Percentiles rank a stretch among this genome's conserved stretches.
These are phyloP conservation scores for Phytopythium montanum DNA, from an alignment of 352 stramenopile genomes.

Conservation along the genomic window DNA sequence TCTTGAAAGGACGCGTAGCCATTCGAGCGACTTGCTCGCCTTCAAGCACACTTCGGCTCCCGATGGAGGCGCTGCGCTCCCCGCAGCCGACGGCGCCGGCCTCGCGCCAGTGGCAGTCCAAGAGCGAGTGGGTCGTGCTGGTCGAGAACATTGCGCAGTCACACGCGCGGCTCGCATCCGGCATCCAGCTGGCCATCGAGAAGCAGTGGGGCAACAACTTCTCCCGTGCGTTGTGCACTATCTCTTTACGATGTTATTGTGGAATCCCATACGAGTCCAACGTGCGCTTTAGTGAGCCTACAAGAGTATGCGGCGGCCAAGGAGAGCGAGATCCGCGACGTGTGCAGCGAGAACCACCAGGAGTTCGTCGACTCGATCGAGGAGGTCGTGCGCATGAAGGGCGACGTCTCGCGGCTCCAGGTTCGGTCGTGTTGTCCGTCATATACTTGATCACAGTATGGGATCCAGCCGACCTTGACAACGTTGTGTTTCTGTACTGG, in stretches of 20 bases:
- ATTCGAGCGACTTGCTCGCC: neutral
- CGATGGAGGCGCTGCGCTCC: slow-evolving; percentile 1
- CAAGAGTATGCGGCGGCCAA: slow-evolving; percentile 56
- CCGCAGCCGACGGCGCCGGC: neutral
- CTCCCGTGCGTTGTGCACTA: slow-evolving; percentile 21
- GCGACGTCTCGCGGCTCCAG: slow-evolving; percentile 64
- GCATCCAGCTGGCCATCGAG: slow-evolving; percentile 77
- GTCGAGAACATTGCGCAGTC: slow-evolving; percentile 84
- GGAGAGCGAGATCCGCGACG: slow-evolving; percentile 69
- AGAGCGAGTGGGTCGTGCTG: slow-evolving; percentile 68
- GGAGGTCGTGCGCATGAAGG: slow-evolving; percentile 80
- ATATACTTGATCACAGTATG: too few species aligned
- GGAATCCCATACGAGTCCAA: neutral
- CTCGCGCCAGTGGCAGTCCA: slow-evolving; percentile 51
- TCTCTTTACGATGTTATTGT: neutral
- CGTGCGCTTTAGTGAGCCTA: slow-evolving; percentile 35
- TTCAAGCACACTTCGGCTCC: neutral
- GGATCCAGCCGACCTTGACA: too few species aligned
- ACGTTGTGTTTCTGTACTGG: neutral
- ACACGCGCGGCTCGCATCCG: slow-evolving; percentile 54
- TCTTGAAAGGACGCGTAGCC: neutral
- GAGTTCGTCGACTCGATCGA: slow-evolving; percentile 83
- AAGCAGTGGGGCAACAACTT: slow-evolving; percentile 82
- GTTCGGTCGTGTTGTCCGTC: slow-evolving; percentile 9
- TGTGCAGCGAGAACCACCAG: slow-evolving; percentile 76